Evolutionary conservation across 371 early-diverging fungal genomes (phyloP).

Genomic region (Apophysomyces ossiformis): DNA sequence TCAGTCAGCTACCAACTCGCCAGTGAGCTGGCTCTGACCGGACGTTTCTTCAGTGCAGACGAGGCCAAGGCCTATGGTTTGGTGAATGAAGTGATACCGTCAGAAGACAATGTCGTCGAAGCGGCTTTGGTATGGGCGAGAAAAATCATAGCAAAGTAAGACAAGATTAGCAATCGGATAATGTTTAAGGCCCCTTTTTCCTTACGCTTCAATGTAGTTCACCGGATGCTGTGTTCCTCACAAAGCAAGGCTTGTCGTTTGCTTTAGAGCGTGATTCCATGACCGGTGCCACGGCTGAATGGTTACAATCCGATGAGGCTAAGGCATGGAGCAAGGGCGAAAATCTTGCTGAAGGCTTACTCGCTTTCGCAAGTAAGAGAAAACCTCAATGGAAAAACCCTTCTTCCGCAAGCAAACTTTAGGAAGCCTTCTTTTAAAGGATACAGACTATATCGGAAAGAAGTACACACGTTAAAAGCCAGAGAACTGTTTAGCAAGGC

Average conservation of each 20-base stretch:
- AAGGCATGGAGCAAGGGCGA: slow-evolving; percentile 38
- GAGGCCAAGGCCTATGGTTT: slow-evolving; percentile 52
- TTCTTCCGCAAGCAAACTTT: slow-evolving; percentile 29
- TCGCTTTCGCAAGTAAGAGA: slow-evolving; percentile 46
- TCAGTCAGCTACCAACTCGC: slow-evolving; percentile 51
- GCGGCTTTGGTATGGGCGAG: slow-evolving; percentile 43
- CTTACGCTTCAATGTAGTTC: slow-evolving; percentile 25
- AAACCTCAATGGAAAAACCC: slow-evolving; percentile 46
- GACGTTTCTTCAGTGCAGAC: slow-evolving; percentile 46
- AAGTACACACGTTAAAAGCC: no score
- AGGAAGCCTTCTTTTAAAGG: background rate
- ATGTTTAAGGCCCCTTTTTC: background rate
- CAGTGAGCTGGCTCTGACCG: slow-evolving; percentile 50
- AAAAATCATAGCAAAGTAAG: slow-evolving; percentile 46
- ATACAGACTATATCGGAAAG: background rate
- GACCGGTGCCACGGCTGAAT: slow-evolving; percentile 41
- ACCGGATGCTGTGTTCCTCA: slow-evolving; percentile 51
- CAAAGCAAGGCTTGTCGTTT: slow-evolving; percentile 47
- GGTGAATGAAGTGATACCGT: slow-evolving; percentile 48
- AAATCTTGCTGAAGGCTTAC: slow-evolving; percentile 46
- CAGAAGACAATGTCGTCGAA: slow-evolving; percentile 38
- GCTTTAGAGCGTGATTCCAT: slow-evolving; percentile 45
- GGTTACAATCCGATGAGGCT: slow-evolving; percentile 45
- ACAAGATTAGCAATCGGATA: background rate
- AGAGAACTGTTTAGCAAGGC: no score